Percentiles rank a stretch among this genome's conserved stretches.
These are phyloP conservation scores for Brassica incana DNA, from an alignment of 345 rosid genomes.

Conservation along the genomic window DNA sequence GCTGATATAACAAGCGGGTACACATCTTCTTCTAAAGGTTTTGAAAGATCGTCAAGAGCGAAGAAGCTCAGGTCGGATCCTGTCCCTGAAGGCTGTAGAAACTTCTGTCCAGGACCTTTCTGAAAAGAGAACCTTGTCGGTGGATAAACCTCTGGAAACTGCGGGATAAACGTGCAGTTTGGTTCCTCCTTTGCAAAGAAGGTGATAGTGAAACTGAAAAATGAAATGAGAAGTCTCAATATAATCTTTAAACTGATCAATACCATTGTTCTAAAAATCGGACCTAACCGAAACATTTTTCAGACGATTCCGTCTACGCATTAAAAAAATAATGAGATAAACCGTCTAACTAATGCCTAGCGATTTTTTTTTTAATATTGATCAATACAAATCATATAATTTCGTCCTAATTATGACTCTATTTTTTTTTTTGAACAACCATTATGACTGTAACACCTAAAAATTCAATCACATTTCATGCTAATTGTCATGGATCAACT, in stretches of 20 bases:
- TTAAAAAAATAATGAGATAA: too few species aligned
- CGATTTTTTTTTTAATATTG: too few species aligned
- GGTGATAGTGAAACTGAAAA: conserved; percentile 64
- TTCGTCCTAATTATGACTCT: background rate
- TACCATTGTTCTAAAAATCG: too few species aligned
- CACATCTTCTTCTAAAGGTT: conserved; percentile 72
- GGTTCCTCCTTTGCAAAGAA: conserved; percentile 86
- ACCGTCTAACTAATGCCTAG: too few species aligned
- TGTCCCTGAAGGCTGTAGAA: conserved; percentile 74
- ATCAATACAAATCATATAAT: too few species aligned
- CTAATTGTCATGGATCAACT: background rate
- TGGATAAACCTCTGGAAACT: conserved; percentile 67
- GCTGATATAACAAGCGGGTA: conserved; percentile 88
- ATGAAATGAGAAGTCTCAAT: background rate
- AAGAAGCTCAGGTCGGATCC: conserved; percentile 83
- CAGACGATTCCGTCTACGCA: too few species aligned
- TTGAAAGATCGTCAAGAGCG: conserved; percentile 71
- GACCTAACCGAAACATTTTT: too few species aligned
- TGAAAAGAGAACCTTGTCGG: conserved; percentile 61
- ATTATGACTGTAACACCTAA: background rate
- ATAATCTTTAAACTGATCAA: too few species aligned
- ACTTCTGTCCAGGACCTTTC: conserved; percentile 73
- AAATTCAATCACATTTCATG: conserved; percentile 8
- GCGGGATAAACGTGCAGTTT: conserved; percentile 64
- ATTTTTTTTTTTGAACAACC: too few species aligned